Percentiles rank a stretch among this genome's conserved stretches.
Evolutionary conservation across 257 asterid species (phyloP).

Genomic region (Solanum clarkiae): DNA sequence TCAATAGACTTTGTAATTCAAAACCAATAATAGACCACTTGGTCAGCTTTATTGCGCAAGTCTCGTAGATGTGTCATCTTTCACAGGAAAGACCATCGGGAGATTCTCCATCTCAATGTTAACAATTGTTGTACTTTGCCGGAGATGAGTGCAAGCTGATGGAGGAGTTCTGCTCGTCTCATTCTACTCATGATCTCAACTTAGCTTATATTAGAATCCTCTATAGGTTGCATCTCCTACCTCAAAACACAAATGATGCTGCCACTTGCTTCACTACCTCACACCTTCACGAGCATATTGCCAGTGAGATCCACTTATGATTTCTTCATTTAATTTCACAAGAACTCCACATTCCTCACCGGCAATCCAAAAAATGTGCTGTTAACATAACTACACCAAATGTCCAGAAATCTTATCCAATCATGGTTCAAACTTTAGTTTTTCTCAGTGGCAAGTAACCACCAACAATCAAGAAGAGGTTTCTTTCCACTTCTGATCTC

Average conservation of each 20-base stretch:
- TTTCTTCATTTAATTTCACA: background rate
- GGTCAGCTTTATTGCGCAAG: background rate
- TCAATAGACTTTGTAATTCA: background rate
- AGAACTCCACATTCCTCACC: background rate
- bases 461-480: background rate
- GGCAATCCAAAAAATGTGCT: background rate
- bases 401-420: background rate
- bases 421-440: background rate
- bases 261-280: background rate
- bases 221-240: background rate
- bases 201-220: background rate
- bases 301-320: background rate
- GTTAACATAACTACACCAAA: background rate
- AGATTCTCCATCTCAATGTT: background rate
- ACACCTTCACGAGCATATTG: background rate
- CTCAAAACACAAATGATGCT: background rate
- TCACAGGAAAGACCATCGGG: background rate
- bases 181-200: background rate
- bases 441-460: background rate
- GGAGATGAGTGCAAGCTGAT: background rate
- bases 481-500: background rate
- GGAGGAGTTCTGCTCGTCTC: background rate
- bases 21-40: background rate
- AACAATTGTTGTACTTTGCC: background rate
- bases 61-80: background rate